Conservation (phyloP, 306 rosid genomes). For the Cucumis cinereus region DNA sequence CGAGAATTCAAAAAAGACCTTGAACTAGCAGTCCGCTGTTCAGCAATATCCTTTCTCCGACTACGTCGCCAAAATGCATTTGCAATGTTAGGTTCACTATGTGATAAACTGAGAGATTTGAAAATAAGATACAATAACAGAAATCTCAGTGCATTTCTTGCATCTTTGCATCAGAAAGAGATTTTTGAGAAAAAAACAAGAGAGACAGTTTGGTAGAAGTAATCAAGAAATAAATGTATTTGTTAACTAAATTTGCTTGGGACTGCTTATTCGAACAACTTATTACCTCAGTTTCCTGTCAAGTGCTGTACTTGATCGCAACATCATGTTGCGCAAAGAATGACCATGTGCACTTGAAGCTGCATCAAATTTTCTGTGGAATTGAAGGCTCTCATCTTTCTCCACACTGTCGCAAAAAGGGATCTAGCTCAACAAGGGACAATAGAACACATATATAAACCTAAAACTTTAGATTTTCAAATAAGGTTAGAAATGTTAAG, state of each 20-base stretch:
- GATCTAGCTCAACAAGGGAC: constrained; percentile 10
- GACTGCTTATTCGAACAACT: not conserved
- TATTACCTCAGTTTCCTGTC: constrained; percentile 70
- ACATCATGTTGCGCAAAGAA: constrained; percentile 69
- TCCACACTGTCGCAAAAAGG: constrained; percentile 43
- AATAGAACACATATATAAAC: not conserved
- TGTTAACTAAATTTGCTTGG: not conserved
- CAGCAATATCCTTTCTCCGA: constrained; percentile 91
- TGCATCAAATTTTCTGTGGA: constrained; percentile 50
- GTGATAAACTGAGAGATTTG: constrained; percentile 76
- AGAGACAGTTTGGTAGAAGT: constrained; percentile 8
- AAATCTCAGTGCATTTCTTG: constrained; percentile 21
- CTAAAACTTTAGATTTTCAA: not conserved
- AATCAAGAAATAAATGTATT: not conserved
- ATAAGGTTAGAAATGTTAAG: not conserved
- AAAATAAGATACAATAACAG: constrained; percentile 34
- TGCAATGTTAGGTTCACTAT: constrained; percentile 98
- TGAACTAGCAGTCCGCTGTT: constrained; percentile 99
- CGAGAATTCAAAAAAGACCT: constrained; percentile 49
- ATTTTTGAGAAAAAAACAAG: not conserved
- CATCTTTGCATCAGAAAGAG: constrained; percentile 19
- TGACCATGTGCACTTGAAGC: constrained; percentile 51
- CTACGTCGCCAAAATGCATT: constrained; percentile 91
- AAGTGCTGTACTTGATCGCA: constrained; percentile 43
- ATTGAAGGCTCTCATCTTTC: constrained; percentile 67